Evolutionary conservation across 139 green algal genomes (phyloP), one percentile per base, ranked within the genome.

Genomic region (Picochlorum sp.): DNA sequence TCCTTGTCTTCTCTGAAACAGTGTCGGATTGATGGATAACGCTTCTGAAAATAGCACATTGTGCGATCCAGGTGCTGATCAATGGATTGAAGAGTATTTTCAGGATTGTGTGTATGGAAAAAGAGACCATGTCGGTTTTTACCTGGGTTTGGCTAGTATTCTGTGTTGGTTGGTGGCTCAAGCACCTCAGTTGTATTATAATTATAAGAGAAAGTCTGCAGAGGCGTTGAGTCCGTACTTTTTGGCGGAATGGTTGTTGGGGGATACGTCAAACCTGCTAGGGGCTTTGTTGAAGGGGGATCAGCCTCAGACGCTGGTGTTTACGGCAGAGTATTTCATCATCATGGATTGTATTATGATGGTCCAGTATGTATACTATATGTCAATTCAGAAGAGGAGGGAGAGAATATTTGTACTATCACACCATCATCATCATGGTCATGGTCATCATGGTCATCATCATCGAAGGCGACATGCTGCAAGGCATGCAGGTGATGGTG

Each of bases 221-320:
- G 86, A 96, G 16, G 90, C 85, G 1, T 74, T 97, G 3, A 85
- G 65, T 31, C 63, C 85, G 16, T 95, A 73, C 76, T 97, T 97
- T 62, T 71, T 97, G 13, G 83, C 86, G 4, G 66, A 95, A 68
- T 94, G 88, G 86, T 78, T 92, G 28, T 58, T 89, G 68, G 81
- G 85, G 5, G 79, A 88, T 74, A 81, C 80, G 11, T 76, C 64
- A 52, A 89, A 96, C 70, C 74, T 97, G 23, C 52, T 94, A 34
- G 90, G 89, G 1, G 87, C 79, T 31, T 57, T 97, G 14, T 64
- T 95, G 44, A 85, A 86, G 28, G 88, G 86, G 15, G 69, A 91
- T 67, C 89, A 96, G 80, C 78, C 90, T 64, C 71, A 80, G 10
- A 95, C 90, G 1, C 58, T 84, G 23, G 77, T 74, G 26, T 79